Percentiles rank a stretch among this genome's conserved stretches.
These are phyloP conservation scores for Cryphonectria naterciae DNA, from an alignment of 2,329 filamentous ascomycete genomes.

Conservation along the genomic window DNA sequence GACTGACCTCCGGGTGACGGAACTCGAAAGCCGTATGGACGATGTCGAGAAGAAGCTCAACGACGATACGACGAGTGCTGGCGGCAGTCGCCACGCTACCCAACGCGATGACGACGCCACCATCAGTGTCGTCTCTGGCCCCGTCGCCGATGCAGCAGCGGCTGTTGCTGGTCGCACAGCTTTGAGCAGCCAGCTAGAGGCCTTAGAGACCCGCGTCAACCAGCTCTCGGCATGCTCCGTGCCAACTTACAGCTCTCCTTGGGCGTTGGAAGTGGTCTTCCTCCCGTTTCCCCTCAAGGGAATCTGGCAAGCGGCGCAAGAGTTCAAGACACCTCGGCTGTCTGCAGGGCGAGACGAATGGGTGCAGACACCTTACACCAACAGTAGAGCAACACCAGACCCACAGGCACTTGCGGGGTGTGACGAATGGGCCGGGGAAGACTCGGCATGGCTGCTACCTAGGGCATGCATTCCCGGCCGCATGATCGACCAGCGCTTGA, in stretches of 20 bases:
- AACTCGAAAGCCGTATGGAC: constrained; percentile 67
- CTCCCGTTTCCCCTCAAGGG: constrained; percentile 68
- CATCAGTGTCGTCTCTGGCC: constrained; percentile 52
- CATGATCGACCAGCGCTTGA: constrained; percentile 70
- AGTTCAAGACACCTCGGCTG: constrained; percentile 49
- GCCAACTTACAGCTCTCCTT: constrained; percentile 67
- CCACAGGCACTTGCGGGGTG: constrained; percentile 49
- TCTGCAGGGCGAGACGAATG: constrained; percentile 50
- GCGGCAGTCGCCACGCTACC: constrained; percentile 42
- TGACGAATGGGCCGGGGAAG: constrained; percentile 52
- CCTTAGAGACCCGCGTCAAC: constrained; percentile 53
- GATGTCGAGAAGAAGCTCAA: constrained; percentile 60
- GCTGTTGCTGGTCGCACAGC: constrained; percentile 49
- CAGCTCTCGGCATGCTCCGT: constrained; percentile 61
- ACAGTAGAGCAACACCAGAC: constrained; percentile 49
- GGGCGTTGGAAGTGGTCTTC: constrained; percentile 77
- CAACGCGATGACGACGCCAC: constrained; percentile 47
- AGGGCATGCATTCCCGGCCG: constrained; percentile 69
- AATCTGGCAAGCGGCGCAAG: constrained; percentile 55
- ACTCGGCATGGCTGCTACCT: constrained; percentile 67
- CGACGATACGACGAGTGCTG: constrained; percentile 49
- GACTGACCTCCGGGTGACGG: constrained; percentile 68
- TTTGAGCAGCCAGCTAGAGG: constrained; percentile 54
- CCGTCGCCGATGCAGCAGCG: constrained; percentile 45
- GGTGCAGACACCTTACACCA: constrained; percentile 57